Conservation (phyloP, 78 protist species). For the Bodo saltans region DNA sequence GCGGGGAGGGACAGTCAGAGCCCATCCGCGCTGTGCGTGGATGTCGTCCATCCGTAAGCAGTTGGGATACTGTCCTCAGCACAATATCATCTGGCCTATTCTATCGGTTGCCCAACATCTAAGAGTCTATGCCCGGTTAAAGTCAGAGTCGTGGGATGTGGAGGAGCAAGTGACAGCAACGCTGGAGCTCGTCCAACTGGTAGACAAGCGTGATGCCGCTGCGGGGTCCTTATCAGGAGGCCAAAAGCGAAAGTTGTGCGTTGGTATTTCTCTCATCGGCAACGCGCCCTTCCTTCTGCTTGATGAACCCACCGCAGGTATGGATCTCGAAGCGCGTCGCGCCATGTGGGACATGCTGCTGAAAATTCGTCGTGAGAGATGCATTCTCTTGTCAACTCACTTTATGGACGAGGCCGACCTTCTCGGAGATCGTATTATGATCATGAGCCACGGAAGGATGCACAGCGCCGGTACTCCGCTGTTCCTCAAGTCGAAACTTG, state of each 20-base stretch:
- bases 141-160: constrained; percentile 16
- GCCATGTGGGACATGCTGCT: constrained; percentile 36
- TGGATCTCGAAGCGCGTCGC: constrained; percentile 27
- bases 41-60: constrained; percentile 44
- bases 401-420: constrained; percentile 49
- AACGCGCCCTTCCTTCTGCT: constrained; percentile 24
- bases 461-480: constrained; percentile 3
- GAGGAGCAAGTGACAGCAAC: not conserved
- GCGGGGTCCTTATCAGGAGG: constrained; percentile 66
- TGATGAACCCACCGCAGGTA: constrained; percentile 58
- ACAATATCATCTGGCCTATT: constrained; percentile 48
- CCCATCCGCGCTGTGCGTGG: too few species aligned
- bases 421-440: constrained; percentile 32
- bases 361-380: not conserved
- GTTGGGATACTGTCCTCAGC: constrained; percentile 71
- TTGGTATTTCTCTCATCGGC: constrained; percentile 71
- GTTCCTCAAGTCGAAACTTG: constrained; percentile 26
- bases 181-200: not conserved
- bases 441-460: constrained; percentile 25
- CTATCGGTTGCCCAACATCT: constrained; percentile 72
- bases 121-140: constrained; percentile 63
- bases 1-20: too few species aligned
- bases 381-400: constrained; percentile 36
- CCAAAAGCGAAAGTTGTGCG: constrained; percentile 61
- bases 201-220: constrained; percentile 27